phyloP scores from a whole-genome alignment of 148 eudicot genomes.

The Amaranthus palmeri region DNA sequence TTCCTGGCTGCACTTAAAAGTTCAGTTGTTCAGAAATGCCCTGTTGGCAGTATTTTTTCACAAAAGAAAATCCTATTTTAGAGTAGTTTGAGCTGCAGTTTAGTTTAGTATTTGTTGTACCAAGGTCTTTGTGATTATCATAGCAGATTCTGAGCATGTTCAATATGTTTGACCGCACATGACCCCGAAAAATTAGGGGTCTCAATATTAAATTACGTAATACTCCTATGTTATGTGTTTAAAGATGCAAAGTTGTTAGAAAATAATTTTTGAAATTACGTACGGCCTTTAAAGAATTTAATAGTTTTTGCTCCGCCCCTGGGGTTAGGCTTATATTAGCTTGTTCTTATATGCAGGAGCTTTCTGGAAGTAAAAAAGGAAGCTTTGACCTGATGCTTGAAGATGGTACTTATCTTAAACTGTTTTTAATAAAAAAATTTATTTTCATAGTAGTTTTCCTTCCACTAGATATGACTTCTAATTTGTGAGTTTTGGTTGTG shows the following conservation, averaged over 20 bases:
- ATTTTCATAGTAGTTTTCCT: background rate
- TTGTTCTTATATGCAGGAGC: slow-evolving; percentile 42
- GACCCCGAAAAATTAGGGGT: too few species aligned
- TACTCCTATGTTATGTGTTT: too few species aligned
- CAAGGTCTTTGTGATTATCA: background rate
- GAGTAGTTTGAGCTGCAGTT: background rate
- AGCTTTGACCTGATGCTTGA: slow-evolving; percentile 92
- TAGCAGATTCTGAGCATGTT: too few species aligned
- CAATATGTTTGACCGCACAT: too few species aligned
- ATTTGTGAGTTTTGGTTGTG: slow-evolving; percentile 2
- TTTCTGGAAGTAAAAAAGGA: slow-evolving; percentile 60
- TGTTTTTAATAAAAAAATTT: background rate
- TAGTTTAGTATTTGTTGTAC: background rate
- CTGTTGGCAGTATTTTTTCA: background rate
- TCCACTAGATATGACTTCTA: background rate
- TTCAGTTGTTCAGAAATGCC: background rate
- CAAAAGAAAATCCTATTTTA: background rate
- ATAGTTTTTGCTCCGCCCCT: too few species aligned
- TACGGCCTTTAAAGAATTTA: too few species aligned
- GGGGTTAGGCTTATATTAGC: background rate
- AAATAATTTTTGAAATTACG: too few species aligned
- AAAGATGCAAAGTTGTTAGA: too few species aligned
- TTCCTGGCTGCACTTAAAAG: background rate
- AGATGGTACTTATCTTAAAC: slow-evolving; percentile 53
- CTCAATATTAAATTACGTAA: too few species aligned